Base-by-base conservation (phyloP, 1,139 yeast genomes). In the Hyphopichia buzzinii region DNA sequence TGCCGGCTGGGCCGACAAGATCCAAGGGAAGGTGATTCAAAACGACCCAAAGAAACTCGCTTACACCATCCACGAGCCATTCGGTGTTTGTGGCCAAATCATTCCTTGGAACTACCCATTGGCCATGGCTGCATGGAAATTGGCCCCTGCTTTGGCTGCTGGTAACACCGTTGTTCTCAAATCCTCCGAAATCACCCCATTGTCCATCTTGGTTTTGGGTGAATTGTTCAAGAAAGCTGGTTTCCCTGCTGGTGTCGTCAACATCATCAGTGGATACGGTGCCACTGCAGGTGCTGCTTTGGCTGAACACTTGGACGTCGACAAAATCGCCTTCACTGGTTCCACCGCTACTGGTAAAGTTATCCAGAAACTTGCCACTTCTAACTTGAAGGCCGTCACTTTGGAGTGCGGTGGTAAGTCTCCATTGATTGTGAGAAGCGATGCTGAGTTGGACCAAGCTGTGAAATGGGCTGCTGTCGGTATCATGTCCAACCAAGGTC, bases 341-440 rank as follows among this genome's bases (percentile, higher is more conserved):
- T 70, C 75, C n/a, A 70, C 77, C 31, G 71, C 67, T 17, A 80
- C 84, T n/a, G 90, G 90, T 42, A 68, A 72, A 43, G 46, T 72
- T 24, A 67, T 83, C 43, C 86, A 80, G 48, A 59, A 63, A 39
- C 67, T 76, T 36, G 94, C 94, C 17, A 73, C 88, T 15, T 56
- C 60, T 21, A 69, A 68, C 49, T 55, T 71, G 57, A 87, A 86
- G 61, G 87, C 88, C 8, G 81, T 84, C 25, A 79, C 94, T n/a
- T 64, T 90, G 50, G 97, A 89, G 65, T 83, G 95, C 54, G 97
- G 97, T 46, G 97, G 97, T 42, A 89, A 89, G 57, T 81, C 92
- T 14, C 89, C 89, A 48, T 76, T 78, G 59, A 74, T 77, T 55
- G 79, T 74, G 39, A 83, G 82, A 66, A 82, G 64, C 34, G 96